A percentile compares a stretch with the other conserved stretches of the same genome.
Evolutionary conservation across 441 rosid genomes (phyloP).

Genomic region (Bruguiera hainesii): DNA sequence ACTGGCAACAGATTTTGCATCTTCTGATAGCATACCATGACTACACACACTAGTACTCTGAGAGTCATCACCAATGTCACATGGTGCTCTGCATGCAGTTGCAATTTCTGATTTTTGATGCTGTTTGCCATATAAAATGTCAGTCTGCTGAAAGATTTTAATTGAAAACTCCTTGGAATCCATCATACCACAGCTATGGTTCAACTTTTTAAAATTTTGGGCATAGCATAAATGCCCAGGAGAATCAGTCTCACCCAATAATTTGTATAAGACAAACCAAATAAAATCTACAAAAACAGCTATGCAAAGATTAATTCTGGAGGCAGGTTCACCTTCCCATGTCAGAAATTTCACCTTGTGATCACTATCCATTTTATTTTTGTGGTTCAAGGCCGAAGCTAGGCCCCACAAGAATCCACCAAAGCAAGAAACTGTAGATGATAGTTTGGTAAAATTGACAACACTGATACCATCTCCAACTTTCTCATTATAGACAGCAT

Average conservation of each 20-base stretch:
- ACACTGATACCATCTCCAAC: slow-evolving; percentile 30
- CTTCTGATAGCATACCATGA: slow-evolving; percentile 22
- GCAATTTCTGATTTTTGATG: slow-evolving; percentile 15
- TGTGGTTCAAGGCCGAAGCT: slow-evolving; percentile 48
- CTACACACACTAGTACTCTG: slow-evolving; percentile 9
- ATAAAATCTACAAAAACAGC: slow-evolving; percentile 42
- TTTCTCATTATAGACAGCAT: slow-evolving; percentile 31
- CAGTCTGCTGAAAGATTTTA: slow-evolving; percentile 3
- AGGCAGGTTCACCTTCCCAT: slow-evolving; percentile 40
- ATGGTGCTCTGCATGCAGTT: slow-evolving; percentile 19
- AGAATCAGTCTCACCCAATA: slow-evolving; percentile 40
- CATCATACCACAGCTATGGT: slow-evolving; percentile 15
- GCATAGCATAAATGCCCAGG: slow-evolving; percentile 31
- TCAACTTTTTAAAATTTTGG: slow-evolving; percentile 21
- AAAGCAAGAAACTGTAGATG: slow-evolving; percentile 56
- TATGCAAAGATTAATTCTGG: slow-evolving; percentile 35
- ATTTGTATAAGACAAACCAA: slow-evolving; percentile 33
- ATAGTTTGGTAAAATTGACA: slow-evolving; percentile 42
- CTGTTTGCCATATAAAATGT: slow-evolving; percentile 10
- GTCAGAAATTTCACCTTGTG: slow-evolving; percentile 33
- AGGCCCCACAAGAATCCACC: slow-evolving; percentile 88
- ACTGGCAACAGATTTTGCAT: slow-evolving; percentile 24
- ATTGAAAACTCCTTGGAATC: slow-evolving; percentile 19
- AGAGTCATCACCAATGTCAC: slow-evolving; percentile 24
- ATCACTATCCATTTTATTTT: slow-evolving; percentile 33